Evolutionary conservation across 2,329 filamentous ascomycete species (phyloP), one percentile per base, ranked within the genome.

Genomic region (Colletotrichum sansevieriae): DNA sequence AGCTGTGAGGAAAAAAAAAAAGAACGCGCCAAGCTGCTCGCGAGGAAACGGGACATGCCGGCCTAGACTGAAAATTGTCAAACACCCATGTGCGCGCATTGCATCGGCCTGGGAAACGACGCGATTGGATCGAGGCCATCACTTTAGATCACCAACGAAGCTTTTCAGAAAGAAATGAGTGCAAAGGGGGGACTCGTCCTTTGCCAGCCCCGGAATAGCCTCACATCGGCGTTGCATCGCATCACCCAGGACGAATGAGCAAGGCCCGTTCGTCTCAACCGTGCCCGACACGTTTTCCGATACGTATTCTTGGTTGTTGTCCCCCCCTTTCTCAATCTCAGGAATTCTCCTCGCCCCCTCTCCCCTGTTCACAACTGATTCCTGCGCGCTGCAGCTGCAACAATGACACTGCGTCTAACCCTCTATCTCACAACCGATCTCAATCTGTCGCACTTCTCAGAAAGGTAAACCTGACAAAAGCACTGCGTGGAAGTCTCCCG

Each of bases 161-260:
- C 41, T 35, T 61, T 55, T 37, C 20, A 56, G 10, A 7, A 5
- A 7, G 2, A 29, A 35, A 15, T 8, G 8, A 1, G n/a, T 35
- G 35, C 39, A 8, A 18, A n/a, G 47, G 39, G 18, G 33, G 35
- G 29, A n/a, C n/a, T 39, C 15, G 25, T 20, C 29, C 46, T 64
- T 63, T 3, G 20, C 65, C 60, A 2, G 33, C 12, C 59, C 25
- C 3, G 64, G 64, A 56, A 52, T 67, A 63, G 63, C 63, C 20
- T 29, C 51, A 22, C 44, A 18, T 25, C 64, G 25, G 25, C 25
- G 25, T 13, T 10, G 49, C 25, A 25, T 52, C 49, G 49, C 49
- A 52, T 29, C 25, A 11, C 22, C 9, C 2, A 35, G 29, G 15
- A 61, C 54, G 55, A 3, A 22, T 22, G 3, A 22, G 22, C 22